These are phyloP conservation scores for Aspergillus fructus DNA, from an alignment of 2,329 filamentous ascomycete genomes.

Conservation along the genomic window DNA sequence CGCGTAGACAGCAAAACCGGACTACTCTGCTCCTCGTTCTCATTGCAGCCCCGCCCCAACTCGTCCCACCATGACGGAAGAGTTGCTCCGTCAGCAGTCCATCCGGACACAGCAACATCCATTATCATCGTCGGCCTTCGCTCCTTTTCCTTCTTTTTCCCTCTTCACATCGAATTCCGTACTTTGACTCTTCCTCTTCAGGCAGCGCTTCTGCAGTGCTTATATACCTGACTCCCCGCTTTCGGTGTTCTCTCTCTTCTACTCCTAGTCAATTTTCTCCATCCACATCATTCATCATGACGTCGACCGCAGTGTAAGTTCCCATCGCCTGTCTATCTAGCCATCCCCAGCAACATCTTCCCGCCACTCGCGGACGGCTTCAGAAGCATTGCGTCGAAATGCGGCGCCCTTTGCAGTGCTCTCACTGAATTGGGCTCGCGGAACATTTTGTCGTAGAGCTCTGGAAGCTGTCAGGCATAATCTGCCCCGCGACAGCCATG, in stretches of 20 bases:
- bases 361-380: not conserved
- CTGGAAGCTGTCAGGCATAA: not conserved
- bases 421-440: not conserved
- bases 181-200: slow-evolving; percentile 13
- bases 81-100: slow-evolving; percentile 34
- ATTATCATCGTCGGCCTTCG: slow-evolving; percentile 22
- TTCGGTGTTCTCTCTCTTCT: slow-evolving; percentile 13
- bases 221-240: slow-evolving; percentile 14
- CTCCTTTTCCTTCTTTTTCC: slow-evolving; percentile 22
- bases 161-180: slow-evolving; percentile 11
- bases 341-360: not conserved
- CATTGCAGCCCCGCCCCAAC: slow-evolving; percentile 24
- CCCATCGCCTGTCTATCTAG: not conserved
- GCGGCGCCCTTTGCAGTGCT: not conserved
- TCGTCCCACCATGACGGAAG: slow-evolving; percentile 37
- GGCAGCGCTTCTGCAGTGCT: slow-evolving; percentile 16
- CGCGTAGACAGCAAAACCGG: slow-evolving; percentile 21
- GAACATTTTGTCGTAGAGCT: not conserved
- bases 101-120: slow-evolving; percentile 8
- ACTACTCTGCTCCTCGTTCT: slow-evolving; percentile 38
- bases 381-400: not conserved
- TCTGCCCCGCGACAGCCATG: not conserved
- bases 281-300: slow-evolving; percentile 35
- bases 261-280: slow-evolving; percentile 12
- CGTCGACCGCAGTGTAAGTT: slow-evolving; percentile 45